Conservation (phyloP, 345 rosid species). For the Zanthoxylum bungeanum region DNA sequence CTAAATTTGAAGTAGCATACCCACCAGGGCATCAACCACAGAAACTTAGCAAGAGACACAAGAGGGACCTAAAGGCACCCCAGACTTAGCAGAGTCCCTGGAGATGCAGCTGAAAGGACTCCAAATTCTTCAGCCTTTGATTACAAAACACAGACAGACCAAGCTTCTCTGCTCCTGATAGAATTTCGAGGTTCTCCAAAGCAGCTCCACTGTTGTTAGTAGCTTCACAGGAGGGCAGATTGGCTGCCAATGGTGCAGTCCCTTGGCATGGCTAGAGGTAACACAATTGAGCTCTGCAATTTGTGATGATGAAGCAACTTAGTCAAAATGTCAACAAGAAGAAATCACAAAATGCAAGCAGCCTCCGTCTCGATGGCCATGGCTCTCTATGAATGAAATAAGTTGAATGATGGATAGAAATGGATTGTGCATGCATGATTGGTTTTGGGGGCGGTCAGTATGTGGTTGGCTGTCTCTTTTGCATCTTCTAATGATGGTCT, state of each 20-base stretch:
- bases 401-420: no score
- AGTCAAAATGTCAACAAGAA: neutral
- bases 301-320: no score
- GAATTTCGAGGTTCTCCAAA: no score
- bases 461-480: no score
- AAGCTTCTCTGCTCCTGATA: slow-evolving; percentile 82
- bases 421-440: no score
- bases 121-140: slow-evolving; percentile 92
- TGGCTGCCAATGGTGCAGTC: slow-evolving; percentile 20
- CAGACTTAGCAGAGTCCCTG: slow-evolving; percentile 59
- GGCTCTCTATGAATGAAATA: no score
- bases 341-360: no score
- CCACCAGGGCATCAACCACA: slow-evolving; percentile 75
- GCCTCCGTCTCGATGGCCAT: no score
- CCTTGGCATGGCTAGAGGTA: slow-evolving; percentile 46
- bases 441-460: no score
- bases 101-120: slow-evolving; percentile 78
- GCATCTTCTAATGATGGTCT: no score
- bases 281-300: slow-evolving; percentile 39
- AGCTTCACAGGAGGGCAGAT: slow-evolving; percentile 65
- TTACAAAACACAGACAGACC: slow-evolving; percentile 90
- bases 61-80: slow-evolving; percentile 69
- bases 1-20: slow-evolving; percentile 77
- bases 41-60: slow-evolving; percentile 58
- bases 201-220: slow-evolving; percentile 87